phyloP scores from a whole-genome alignment of 208 protist species.

The Acanthamoeba lenticulata region DNA sequence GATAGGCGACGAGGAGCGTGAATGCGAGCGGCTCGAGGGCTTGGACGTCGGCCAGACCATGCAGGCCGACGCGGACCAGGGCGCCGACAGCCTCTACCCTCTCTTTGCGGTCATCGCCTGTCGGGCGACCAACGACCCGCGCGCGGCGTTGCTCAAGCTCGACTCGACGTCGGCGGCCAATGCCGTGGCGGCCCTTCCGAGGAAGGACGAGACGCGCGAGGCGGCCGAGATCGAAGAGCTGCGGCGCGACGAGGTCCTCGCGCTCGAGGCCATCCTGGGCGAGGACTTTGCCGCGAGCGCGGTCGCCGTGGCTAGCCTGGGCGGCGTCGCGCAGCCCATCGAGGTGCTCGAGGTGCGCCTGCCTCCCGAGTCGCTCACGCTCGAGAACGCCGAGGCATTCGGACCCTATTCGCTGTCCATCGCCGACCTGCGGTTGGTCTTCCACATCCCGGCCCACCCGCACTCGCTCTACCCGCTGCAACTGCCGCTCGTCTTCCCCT shows the following conservation, averaged over 20 bases:
- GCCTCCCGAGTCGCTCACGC: neutral
- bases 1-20: neutral
- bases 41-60: no score
- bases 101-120: neutral
- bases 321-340: neutral
- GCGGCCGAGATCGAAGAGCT: slow-evolving; percentile 14
- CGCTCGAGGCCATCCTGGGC: slow-evolving; percentile 73
- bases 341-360: slow-evolving; percentile 5
- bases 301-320: neutral
- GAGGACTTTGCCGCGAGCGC: slow-evolving; percentile 53
- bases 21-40: neutral
- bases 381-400: neutral
- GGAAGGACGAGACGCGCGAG: slow-evolving; percentile 28
- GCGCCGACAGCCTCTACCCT: neutral
- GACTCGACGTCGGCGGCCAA: neutral
- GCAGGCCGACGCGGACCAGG: neutral
- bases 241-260: slow-evolving; percentile 68
- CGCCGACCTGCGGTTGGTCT: neutral
- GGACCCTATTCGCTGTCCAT: neutral
- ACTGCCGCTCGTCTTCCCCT: slow-evolving; percentile 37
- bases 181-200: neutral
- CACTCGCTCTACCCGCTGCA: slow-evolving; percentile 64
- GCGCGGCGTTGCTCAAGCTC: neutral
- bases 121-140: neutral
- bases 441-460: slow-evolving; percentile 36